phyloP scores from a whole-genome alignment of 371 early-diverging fungal species.

The Apophysomyces sp. region DNA sequence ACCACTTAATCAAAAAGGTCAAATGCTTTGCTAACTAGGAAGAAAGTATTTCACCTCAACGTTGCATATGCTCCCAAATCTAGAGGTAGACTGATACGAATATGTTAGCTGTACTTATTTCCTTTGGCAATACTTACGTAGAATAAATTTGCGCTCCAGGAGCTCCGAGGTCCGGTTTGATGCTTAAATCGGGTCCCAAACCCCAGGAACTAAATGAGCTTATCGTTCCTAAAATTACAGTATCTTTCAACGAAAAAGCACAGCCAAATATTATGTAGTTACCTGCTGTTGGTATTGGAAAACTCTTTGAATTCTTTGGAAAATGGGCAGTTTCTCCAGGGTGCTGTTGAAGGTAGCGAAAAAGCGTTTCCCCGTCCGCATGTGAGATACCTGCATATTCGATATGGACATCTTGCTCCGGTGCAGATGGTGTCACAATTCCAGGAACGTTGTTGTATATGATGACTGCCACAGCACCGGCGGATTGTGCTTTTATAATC shows the following conservation, averaged over 20 bases:
- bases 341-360: slow-evolving; percentile 5
- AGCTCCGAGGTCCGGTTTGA: slow-evolving; percentile 71
- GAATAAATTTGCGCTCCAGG: slow-evolving; percentile 78
- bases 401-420: slow-evolving; percentile 21
- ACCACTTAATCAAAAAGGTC: slow-evolving; percentile 28
- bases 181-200: slow-evolving; percentile 63
- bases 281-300: slow-evolving; percentile 37
- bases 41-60: slow-evolving; percentile 18
- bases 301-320: slow-evolving; percentile 18
- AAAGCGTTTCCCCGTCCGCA: slow-evolving; percentile 35
- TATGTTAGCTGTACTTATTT: neutral
- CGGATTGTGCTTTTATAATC: slow-evolving; percentile 46
- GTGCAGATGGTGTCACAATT: slow-evolving; percentile 26
- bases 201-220: slow-evolving; percentile 68
- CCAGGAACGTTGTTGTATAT: slow-evolving; percentile 46
- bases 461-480: slow-evolving; percentile 66
- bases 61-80: slow-evolving; percentile 39
- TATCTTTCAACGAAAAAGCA: too few species aligned
- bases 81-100: slow-evolving; percentile 24
- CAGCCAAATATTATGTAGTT: neutral
- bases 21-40: too few species aligned
- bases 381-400: slow-evolving; percentile 41
- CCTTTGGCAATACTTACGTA: slow-evolving; percentile 41
- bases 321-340: slow-evolving; percentile 10
- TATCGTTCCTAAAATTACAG: slow-evolving; percentile 15